Conservation (phyloP, 345 rosid genomes). For the Kandelia obovata region DNA sequence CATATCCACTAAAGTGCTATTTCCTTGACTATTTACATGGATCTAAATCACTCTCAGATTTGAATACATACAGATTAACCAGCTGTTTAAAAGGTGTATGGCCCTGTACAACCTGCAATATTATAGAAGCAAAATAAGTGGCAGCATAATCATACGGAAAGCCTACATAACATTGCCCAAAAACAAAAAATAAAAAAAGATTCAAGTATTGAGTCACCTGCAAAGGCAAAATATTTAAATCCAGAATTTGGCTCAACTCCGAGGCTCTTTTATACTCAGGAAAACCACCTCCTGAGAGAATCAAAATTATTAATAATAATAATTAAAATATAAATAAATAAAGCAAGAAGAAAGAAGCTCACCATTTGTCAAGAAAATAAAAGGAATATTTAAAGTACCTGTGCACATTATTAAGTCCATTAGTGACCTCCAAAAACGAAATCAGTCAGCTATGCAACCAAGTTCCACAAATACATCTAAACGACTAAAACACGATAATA, state of each 20-base stretch:
- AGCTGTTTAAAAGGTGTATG: constrained; percentile 77
- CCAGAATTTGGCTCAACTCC: constrained; percentile 61
- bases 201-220: constrained; percentile 44
- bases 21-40: background rate
- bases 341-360: constrained; percentile 20
- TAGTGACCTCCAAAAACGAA: too few species aligned
- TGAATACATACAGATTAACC: constrained; percentile 42
- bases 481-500: too few species aligned
- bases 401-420: constrained; percentile 9
- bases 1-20: background rate
- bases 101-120: constrained; percentile 73
- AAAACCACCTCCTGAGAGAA: constrained; percentile 68
- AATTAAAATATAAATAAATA: background rate
- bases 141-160: background rate
- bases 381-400: constrained; percentile 75
- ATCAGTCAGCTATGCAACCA: too few species aligned
- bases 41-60: too few species aligned
- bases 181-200: background rate
- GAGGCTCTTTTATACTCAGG: constrained; percentile 73
- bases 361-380: constrained; percentile 77
- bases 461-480: too few species aligned
- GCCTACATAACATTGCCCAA: background rate
- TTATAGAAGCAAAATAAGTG: background rate
- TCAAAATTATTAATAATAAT: background rate
- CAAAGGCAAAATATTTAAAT: constrained; percentile 49